Conservation (phyloP, 192 early-diverging fungal species). For the Phycomyces nitens region DNA sequence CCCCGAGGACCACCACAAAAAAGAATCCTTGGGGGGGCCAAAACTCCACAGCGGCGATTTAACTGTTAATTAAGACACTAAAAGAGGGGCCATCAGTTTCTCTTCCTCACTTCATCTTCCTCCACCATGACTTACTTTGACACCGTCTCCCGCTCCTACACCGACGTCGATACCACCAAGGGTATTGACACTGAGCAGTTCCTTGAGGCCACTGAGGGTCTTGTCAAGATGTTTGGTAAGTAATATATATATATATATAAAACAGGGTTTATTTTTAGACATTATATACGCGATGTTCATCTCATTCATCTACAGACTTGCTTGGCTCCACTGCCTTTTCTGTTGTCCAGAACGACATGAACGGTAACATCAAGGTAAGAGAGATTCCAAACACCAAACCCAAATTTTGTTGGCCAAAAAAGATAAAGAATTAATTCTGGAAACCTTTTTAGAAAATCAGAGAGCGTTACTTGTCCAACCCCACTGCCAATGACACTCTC, state of each 20-base stretch:
- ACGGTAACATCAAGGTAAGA: slow-evolving; percentile 80
- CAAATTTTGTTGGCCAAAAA: neutral
- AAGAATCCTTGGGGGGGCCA: no score
- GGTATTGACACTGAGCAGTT: slow-evolving; percentile 76
- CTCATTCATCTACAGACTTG: slow-evolving; percentile 44
- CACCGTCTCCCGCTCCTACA: slow-evolving; percentile 59
- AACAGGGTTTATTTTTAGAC: neutral
- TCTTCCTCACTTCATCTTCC: neutral
- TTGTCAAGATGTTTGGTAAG: slow-evolving; percentile 74
- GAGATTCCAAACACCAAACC: slow-evolving; percentile 14
- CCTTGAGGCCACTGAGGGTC: slow-evolving; percentile 72
- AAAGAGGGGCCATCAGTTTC: neutral
- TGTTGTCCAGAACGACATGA: slow-evolving; percentile 90
- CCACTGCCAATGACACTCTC: slow-evolving; percentile 69
- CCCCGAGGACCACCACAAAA: no score
- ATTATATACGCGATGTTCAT: neutral
- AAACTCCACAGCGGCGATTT: no score
- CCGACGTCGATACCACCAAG: slow-evolving; percentile 61
- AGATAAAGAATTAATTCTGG: slow-evolving; percentile 7
- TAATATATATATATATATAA: no score
- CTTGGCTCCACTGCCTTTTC: slow-evolving; percentile 72
- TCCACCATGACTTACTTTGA: slow-evolving; percentile 58
- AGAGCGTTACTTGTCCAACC: slow-evolving; percentile 64
- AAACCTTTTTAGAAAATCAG: slow-evolving; percentile 89
- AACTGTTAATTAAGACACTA: neutral